Percentiles rank a stretch among this genome's conserved stretches.
Conservation (phyloP, 257 asterid species). For the Fraxinus pennsylvanica region DNA sequence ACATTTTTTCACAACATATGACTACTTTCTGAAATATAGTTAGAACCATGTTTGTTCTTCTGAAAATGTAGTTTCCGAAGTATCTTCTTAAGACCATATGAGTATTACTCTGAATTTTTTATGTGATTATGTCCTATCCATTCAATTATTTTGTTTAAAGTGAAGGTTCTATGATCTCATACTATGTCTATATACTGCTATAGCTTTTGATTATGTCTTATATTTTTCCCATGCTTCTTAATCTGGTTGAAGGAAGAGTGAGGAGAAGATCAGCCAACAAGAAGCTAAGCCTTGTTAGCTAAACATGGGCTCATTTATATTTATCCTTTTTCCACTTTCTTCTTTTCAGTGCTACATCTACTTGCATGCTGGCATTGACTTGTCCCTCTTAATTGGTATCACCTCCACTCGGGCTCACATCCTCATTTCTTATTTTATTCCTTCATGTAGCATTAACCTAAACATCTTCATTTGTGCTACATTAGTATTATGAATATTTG, state of each 20-base stretch:
- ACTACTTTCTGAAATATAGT: background rate
- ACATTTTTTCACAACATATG: slow-evolving; percentile 3
- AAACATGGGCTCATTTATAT: background rate
- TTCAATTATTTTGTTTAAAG: background rate
- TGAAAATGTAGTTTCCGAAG: background rate
- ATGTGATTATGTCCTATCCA: background rate
- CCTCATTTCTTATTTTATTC: background rate
- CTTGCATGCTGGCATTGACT: background rate
- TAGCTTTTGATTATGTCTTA: background rate
- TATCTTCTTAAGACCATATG: background rate
- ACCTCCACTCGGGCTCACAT: background rate
- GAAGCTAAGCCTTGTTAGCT: background rate
- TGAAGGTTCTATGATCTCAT: background rate
- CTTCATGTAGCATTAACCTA: background rate
- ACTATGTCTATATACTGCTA: background rate
- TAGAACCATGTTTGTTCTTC: background rate
- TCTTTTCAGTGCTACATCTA: background rate
- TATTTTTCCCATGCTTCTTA: background rate
- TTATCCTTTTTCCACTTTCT: background rate
- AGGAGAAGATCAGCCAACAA: background rate
- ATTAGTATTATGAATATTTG: too few species aligned
- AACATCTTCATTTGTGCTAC: too few species aligned
- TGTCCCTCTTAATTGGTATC: background rate
- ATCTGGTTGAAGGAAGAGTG: background rate
- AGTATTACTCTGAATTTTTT: background rate